These are phyloP conservation scores for Ceratobasidium sp. DNA, from an alignment of 1,284 basidiomycete genomes.

Conservation along the genomic window DNA sequence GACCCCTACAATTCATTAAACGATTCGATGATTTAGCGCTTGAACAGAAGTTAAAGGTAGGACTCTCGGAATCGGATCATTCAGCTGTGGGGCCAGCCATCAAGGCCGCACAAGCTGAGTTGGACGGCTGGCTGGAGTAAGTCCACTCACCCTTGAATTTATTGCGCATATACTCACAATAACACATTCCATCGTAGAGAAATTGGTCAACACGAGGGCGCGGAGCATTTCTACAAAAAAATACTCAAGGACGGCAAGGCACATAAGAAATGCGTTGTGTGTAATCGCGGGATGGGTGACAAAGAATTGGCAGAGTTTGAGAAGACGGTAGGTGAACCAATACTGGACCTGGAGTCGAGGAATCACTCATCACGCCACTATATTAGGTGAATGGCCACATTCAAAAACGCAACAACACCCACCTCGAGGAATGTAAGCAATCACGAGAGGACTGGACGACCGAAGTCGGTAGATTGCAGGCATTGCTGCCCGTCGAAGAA, in stretches of 20 bases:
- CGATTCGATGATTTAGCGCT: constrained; percentile 16
- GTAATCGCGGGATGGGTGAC: constrained; percentile 71
- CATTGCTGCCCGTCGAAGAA: constrained; percentile 62
- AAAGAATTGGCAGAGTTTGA: constrained; percentile 70
- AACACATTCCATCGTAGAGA: constrained; percentile 45
- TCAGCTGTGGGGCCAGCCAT: constrained; percentile 64
- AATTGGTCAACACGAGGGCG: constrained; percentile 50
- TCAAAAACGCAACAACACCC: constrained; percentile 34
- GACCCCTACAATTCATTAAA: neutral
- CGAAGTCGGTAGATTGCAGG: constrained; percentile 65
- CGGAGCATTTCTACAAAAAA: constrained; percentile 63
- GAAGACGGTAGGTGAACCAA: constrained; percentile 61
- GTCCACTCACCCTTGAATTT: constrained; percentile 46
- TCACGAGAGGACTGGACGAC: constrained; percentile 64
- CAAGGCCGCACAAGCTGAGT: constrained; percentile 60
- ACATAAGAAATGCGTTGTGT: constrained; percentile 76
- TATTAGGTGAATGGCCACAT: constrained; percentile 52
- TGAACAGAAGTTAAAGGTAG: constrained; percentile 41
- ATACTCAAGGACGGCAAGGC: constrained; percentile 68
- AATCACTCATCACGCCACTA: constrained; percentile 61
- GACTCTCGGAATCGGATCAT: constrained; percentile 53
- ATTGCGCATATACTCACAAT: constrained; percentile 8
- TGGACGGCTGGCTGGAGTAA: constrained; percentile 64
- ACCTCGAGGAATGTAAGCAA: constrained; percentile 56
- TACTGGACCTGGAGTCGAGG: constrained; percentile 57